phyloP scores from a whole-genome alignment of 1,284 basidiomycete species.

The Albatrellus sp. region DNA sequence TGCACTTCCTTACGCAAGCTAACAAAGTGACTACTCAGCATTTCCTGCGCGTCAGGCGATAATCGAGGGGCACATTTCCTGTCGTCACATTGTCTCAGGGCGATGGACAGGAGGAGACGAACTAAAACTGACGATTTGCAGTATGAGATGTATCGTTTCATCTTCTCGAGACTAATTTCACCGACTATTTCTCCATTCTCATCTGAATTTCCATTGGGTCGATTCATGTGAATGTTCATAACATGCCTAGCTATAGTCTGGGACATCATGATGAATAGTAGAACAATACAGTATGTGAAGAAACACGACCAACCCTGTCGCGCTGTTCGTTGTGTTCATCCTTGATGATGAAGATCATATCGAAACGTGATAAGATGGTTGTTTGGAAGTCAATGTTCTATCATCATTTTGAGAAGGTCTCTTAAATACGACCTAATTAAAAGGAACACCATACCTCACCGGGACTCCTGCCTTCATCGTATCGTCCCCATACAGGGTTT shows the following conservation, averaged over 20 bases:
- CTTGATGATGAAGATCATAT: slow-evolving; percentile 99
- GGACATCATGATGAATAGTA: slow-evolving; percentile 2
- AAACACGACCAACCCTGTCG: slow-evolving; percentile 53
- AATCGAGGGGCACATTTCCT: slow-evolving; percentile 95
- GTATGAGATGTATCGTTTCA: slow-evolving; percentile 96
- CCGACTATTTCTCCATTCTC: slow-evolving; percentile 60
- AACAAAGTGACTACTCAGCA: slow-evolving; percentile 96
- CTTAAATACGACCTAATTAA: background rate
- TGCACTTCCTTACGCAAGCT: slow-evolving; percentile 90
- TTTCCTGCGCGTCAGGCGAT: slow-evolving; percentile 89
- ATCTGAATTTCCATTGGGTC: slow-evolving; percentile 50
- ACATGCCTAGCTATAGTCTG: slow-evolving; percentile 95
- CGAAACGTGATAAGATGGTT: slow-evolving; percentile 95
- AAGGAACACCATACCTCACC: slow-evolving; percentile 56
- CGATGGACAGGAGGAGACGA: background rate
- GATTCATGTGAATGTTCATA: slow-evolving; percentile 98
- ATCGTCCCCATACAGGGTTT: slow-evolving; percentile 97
- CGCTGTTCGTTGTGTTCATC: slow-evolving; percentile 95
- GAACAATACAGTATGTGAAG: background rate
- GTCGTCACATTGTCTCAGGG: slow-evolving; percentile 2
- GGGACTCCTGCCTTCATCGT: slow-evolving; percentile 94
- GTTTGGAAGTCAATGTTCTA: slow-evolving; percentile 99
- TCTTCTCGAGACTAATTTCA: slow-evolving; percentile 96
- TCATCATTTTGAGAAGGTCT: background rate
- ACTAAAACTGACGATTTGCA: slow-evolving; percentile 68